These are phyloP conservation scores for Wickerhamiella domercqiae DNA, from an alignment of 805 yeast species.

Conservation along the genomic window DNA sequence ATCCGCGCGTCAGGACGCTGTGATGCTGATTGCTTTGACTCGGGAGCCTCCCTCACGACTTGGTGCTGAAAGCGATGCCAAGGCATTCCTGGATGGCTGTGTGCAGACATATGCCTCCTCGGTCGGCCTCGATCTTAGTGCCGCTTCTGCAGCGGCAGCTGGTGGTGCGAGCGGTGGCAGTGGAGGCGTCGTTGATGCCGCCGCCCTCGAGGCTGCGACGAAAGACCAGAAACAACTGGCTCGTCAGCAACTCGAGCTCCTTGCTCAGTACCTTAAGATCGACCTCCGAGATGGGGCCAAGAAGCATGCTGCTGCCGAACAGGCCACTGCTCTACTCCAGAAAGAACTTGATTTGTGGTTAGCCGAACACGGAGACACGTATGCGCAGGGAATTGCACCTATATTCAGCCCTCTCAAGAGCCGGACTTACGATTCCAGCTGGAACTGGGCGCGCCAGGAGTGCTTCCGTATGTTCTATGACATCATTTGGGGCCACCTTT, in stretches of 20 bases:
- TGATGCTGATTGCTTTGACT: slow-evolving; percentile 65
- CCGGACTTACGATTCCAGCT: slow-evolving; percentile 89
- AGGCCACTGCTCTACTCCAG: slow-evolving; percentile 70
- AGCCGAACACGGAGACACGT: slow-evolving; percentile 84
- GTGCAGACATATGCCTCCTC: slow-evolving; percentile 75
- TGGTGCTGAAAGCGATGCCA: slow-evolving; percentile 76
- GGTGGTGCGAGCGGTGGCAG: slow-evolving; percentile 38
- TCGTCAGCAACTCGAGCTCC: slow-evolving; percentile 71
- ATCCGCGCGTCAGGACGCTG: slow-evolving; percentile 87
- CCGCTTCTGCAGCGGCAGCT: slow-evolving; percentile 42
- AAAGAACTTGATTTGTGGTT: slow-evolving; percentile 83
- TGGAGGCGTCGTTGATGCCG: slow-evolving; percentile 84
- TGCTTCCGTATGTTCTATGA: slow-evolving; percentile 86
- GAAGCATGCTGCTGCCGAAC: slow-evolving; percentile 66
- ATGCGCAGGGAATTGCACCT: slow-evolving; percentile 82
- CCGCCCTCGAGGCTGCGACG: slow-evolving; percentile 75
- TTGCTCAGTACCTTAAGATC: slow-evolving; percentile 86
- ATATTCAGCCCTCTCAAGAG: slow-evolving; percentile 85
- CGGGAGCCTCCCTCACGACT: slow-evolving; percentile 86
- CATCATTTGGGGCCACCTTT: slow-evolving; percentile 83
- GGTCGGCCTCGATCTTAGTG: slow-evolving; percentile 61
- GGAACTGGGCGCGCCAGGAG: slow-evolving; percentile 99
- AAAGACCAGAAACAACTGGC: slow-evolving; percentile 58
- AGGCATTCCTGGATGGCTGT: slow-evolving; percentile 65
- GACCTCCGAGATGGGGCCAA: slow-evolving; percentile 87